A percentile compares a stretch with the other conserved stretches of the same genome.
Conservation (phyloP, 805 yeast genomes). For the Teunomyces funiuensis region DNA sequence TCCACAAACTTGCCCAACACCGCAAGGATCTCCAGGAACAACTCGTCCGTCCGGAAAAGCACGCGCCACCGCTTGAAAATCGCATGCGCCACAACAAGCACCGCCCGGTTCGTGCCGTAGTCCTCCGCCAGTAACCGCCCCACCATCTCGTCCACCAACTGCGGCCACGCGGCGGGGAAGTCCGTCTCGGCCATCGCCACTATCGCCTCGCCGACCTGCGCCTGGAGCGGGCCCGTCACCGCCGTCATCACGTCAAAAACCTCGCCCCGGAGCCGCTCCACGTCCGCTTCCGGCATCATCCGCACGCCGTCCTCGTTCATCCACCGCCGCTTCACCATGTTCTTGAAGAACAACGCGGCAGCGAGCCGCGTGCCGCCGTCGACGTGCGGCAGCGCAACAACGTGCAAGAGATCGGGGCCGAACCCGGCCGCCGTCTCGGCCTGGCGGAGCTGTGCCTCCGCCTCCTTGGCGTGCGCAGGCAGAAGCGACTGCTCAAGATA, state of each 20-base stretch:
- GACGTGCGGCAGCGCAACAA: slow-evolving; percentile 63
- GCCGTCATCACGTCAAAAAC: slow-evolving; percentile 84
- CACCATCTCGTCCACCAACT: slow-evolving; percentile 72
- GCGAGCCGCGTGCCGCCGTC: slow-evolving; percentile 70
- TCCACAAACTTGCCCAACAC: slow-evolving; percentile 80
- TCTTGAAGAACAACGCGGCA: slow-evolving; percentile 87
- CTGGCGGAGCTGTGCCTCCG: slow-evolving; percentile 63
- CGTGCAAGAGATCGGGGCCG: slow-evolving; percentile 68
- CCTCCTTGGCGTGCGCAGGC: slow-evolving; percentile 62
- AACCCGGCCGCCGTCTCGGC: slow-evolving; percentile 74
- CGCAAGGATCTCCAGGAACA: slow-evolving; percentile 81
- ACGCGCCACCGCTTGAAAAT: slow-evolving; percentile 98
- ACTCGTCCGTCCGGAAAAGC: slow-evolving; percentile 83
- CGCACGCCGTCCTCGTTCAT: slow-evolving; percentile 86
- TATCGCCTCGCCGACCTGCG: slow-evolving; percentile 94
- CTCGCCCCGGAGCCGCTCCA: slow-evolving; percentile 65
- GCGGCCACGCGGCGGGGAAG: slow-evolving; percentile 89
- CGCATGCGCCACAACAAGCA: slow-evolving; percentile 88
- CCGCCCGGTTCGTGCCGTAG: slow-evolving; percentile 76
- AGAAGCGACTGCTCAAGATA: slow-evolving; percentile 62
- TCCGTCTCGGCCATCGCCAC: slow-evolving; percentile 93
- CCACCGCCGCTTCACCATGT: slow-evolving; percentile 83
- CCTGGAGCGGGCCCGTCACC: slow-evolving; percentile 75
- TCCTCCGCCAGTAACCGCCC: slow-evolving; percentile 62
- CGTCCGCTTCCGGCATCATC: slow-evolving; percentile 59